These are phyloP conservation scores for Fusarium sterilihyphosum DNA, from an alignment of 2,329 filamentous ascomycete genomes.

Conservation along the genomic window DNA sequence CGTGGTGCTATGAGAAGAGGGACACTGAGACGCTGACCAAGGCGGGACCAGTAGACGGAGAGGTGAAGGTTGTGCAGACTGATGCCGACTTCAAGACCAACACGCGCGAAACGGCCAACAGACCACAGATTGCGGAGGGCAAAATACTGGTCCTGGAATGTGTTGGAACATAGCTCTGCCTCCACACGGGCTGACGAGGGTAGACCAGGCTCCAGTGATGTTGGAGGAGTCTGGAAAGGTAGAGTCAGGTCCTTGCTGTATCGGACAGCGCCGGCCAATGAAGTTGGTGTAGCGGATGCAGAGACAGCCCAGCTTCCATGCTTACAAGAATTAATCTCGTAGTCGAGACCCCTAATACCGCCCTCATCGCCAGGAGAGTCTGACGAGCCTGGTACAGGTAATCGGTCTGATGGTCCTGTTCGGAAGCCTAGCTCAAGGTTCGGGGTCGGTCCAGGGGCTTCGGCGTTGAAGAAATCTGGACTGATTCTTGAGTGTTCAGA, in stretches of 20 bases:
- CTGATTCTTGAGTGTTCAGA: slow-evolving; percentile 47
- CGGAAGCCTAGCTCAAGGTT: slow-evolving; percentile 56
- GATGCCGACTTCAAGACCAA: slow-evolving; percentile 58
- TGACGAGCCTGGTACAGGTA: slow-evolving; percentile 14
- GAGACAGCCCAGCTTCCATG: slow-evolving; percentile 55
- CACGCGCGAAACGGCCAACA: slow-evolving; percentile 52
- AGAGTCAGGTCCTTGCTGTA: slow-evolving; percentile 47
- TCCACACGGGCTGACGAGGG: slow-evolving; percentile 51
- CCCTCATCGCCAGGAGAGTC: slow-evolving; percentile 37
- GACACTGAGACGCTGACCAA: slow-evolving; percentile 56
- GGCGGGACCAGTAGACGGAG: slow-evolving; percentile 59
- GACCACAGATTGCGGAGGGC: slow-evolving; percentile 57
- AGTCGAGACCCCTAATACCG: slow-evolving; percentile 53
- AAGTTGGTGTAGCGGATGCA: slow-evolving; percentile 42
- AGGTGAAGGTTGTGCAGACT: slow-evolving; percentile 54
- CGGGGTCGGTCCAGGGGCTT: slow-evolving; percentile 46
- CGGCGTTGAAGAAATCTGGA: slow-evolving; percentile 43
- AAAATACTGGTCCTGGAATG: slow-evolving; percentile 50
- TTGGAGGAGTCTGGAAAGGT: slow-evolving; percentile 34
- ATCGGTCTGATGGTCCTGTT: slow-evolving; percentile 33
- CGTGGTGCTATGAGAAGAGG: slow-evolving; percentile 54
- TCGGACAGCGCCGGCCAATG: slow-evolving; percentile 49
- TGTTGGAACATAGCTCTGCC: slow-evolving; percentile 53
- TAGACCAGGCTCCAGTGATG: slow-evolving; percentile 13
- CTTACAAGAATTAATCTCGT: slow-evolving; percentile 40